Base-by-base conservation (phyloP, 352 stramenopile species). In the Hyaloperonospora arabidopsidis region DNA sequence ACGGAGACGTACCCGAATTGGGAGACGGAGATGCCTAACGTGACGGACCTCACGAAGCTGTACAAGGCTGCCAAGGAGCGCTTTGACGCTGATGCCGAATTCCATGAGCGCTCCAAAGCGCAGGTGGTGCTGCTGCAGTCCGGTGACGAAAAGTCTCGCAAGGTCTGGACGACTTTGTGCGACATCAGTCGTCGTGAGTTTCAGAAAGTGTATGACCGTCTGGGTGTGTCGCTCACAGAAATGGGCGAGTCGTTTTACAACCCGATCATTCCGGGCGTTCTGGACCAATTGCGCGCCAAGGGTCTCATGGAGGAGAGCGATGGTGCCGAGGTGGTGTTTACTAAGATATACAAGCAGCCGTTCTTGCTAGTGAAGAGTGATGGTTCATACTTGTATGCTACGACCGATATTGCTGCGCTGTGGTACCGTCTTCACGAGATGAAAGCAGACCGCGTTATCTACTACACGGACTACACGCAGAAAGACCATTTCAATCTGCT, bases 51-150 rank as follows among this genome's bases (percentile, higher is more conserved):
- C 48, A 98, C 96, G 17, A 70, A 83, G 65, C 63, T 89, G 44
- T 89, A 93, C 76, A 91, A 93, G 80, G 79, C 77, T 21, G 84
- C 86, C 7, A 95, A 99, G 77, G 88, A 96, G 59, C 87, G 93
- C 51, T 99, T 99, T 49, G 96, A 99, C 65, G 91, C 89, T 23
- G 88, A 97, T 57, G 78, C 86, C 4, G 91, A 93, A 5, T 99
- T 99, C 74, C 97, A 98, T 65, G 89, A 98, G 68, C 83, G 84
- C 28, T 93, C 93, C 22, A 97, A 98, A 60, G 70, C 96, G 45
- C 97, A 98, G 66, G 97, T 99, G 45, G 97, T 99, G 46, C 76
- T 94, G 32, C 76, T 99, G 18, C 97, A 99, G 89, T 99, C 74
- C 60, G 97, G 68, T 39, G 72, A 93, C 45, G 65, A 76, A 19